These are phyloP conservation scores for Suhomyces guaymorum DNA, from an alignment of 1,139 yeast genomes.

Conservation along the genomic window DNA sequence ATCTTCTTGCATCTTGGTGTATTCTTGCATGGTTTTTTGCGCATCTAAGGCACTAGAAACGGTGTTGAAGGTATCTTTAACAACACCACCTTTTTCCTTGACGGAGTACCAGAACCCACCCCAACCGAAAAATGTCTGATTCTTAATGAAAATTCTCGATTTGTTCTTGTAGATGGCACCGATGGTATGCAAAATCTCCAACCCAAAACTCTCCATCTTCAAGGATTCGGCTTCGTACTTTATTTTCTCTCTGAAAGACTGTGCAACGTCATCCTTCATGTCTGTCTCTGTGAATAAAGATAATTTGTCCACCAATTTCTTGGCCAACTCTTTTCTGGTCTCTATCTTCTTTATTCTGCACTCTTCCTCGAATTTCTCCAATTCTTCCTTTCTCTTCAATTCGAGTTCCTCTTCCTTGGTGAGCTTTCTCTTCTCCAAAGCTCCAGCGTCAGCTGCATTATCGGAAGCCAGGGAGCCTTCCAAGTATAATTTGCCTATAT, in stretches of 20 bases:
- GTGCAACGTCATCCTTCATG: slow-evolving; percentile 65
- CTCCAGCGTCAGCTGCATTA: slow-evolving; percentile 17
- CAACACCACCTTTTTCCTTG: slow-evolving; percentile 83
- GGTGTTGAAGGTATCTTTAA: slow-evolving; percentile 84
- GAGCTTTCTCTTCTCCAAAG: slow-evolving; percentile 20
- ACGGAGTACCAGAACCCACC: slow-evolving; percentile 84
- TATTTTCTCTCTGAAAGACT: slow-evolving; percentile 69
- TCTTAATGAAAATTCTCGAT: slow-evolving; percentile 56
- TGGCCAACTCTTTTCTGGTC: slow-evolving; percentile 64
- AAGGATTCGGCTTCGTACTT: slow-evolving; percentile 82
- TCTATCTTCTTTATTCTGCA: slow-evolving; percentile 69
- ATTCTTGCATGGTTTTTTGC: slow-evolving; percentile 82
- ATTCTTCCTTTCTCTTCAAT: slow-evolving; percentile 54
- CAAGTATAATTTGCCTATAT: slow-evolving; percentile 13
- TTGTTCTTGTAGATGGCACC: slow-evolving; percentile 78
- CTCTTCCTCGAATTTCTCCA: slow-evolving; percentile 80
- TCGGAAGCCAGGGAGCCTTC: slow-evolving; percentile 20
- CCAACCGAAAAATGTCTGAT: slow-evolving; percentile 70
- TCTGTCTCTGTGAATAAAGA: slow-evolving; percentile 84
- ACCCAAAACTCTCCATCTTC: slow-evolving; percentile 92
- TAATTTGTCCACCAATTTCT: slow-evolving; percentile 64
- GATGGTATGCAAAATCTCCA: slow-evolving; percentile 83
- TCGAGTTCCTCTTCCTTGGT: slow-evolving; percentile 48
- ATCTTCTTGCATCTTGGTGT: slow-evolving; percentile 67
- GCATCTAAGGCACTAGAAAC: slow-evolving; percentile 88